These are phyloP conservation scores for Globisporangium recalcitrans DNA, from an alignment of 352 stramenopile genomes.

Conservation along the genomic window DNA sequence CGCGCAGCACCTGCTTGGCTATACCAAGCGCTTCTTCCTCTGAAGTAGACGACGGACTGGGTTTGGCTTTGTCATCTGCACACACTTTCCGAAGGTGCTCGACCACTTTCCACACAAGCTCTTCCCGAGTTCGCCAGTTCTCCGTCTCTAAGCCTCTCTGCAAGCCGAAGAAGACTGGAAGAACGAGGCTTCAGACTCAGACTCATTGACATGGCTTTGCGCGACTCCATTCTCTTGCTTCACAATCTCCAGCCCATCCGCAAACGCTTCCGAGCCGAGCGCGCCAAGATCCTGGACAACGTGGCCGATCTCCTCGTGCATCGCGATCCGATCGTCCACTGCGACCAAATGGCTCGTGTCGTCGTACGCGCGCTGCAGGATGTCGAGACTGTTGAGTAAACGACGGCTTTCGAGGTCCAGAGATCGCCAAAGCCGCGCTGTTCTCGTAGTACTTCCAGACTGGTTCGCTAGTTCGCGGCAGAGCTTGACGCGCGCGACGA, in stretches of 20 bases:
- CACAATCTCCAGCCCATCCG: not conserved
- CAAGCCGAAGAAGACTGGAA: slow-evolving; percentile 1
- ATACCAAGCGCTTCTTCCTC: slow-evolving; percentile 17
- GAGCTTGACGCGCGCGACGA: slow-evolving; percentile 29
- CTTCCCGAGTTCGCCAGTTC: slow-evolving; percentile 23
- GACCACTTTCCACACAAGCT: slow-evolving; percentile 24
- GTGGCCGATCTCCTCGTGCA: slow-evolving; percentile 14
- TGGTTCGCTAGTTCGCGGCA: slow-evolving; percentile 17
- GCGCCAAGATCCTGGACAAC: slow-evolving; percentile 10
- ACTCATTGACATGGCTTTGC: too few relatives aligned
- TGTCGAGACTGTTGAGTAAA: slow-evolving; percentile 6
- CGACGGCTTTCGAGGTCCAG: slow-evolving; percentile 8
- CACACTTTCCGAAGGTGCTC: slow-evolving; percentile 12
- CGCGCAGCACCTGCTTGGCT: slow-evolving; percentile 7
- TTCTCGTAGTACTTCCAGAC: not conserved
- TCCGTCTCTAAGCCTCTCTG: not conserved
- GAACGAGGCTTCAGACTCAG: not conserved
- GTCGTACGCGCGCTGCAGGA: slow-evolving; percentile 13
- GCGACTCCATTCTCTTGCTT: not conserved
- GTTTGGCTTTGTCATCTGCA: not conserved
- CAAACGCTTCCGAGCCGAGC: slow-evolving; percentile 1
- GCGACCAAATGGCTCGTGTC: slow-evolving; percentile 7
- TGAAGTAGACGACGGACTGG: not conserved
- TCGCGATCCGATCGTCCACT: slow-evolving; percentile 10
- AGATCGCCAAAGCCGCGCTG: not conserved